Evolutionary conservation across 2,329 filamentous ascomycete genomes (phyloP).

Genomic region (Ascochyta pisi): DNA sequence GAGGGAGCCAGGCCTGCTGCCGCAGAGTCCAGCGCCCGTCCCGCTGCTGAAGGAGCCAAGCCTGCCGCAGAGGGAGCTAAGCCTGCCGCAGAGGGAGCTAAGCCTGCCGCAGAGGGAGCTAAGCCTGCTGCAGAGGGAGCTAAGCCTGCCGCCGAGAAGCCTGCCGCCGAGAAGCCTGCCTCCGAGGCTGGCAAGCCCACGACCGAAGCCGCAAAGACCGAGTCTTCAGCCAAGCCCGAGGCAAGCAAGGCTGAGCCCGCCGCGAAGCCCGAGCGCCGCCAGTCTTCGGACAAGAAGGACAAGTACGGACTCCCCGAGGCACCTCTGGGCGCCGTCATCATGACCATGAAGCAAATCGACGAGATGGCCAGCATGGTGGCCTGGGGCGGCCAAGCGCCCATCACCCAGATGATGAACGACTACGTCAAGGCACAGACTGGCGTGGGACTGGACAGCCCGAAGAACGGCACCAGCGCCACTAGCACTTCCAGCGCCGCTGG

Average conservation of each 20-base stretch:
- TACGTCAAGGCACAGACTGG: slow-evolving; percentile 40
- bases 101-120: too few species aligned
- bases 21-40: too few species aligned
- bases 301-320: slow-evolving; percentile 28
- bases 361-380: slow-evolving; percentile 36
- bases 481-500: background rate
- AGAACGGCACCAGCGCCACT: slow-evolving; percentile 8
- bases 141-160: slow-evolving; percentile 4
- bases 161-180: slow-evolving; percentile 4
- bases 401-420: slow-evolving; percentile 46
- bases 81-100: slow-evolving; percentile 5
- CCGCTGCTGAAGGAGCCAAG: too few species aligned
- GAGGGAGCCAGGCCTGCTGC: background rate
- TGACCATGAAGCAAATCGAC: slow-evolving; percentile 46
- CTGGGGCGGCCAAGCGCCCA: slow-evolving; percentile 41
- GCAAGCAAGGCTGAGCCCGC: slow-evolving; percentile 15
- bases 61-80: slow-evolving; percentile 4
- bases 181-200: slow-evolving; percentile 1
- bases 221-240: slow-evolving; percentile 16
- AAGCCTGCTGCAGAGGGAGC: background rate
- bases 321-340: slow-evolving; percentile 36
- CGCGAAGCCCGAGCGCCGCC: slow-evolving; percentile 29
- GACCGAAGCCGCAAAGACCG: slow-evolving; percentile 14
- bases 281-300: slow-evolving; percentile 25
- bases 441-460: slow-evolving; percentile 11